Conservation (phyloP, 2,329 filamentous ascomycete species). For the Ploettnerulaceae sp. region DNA sequence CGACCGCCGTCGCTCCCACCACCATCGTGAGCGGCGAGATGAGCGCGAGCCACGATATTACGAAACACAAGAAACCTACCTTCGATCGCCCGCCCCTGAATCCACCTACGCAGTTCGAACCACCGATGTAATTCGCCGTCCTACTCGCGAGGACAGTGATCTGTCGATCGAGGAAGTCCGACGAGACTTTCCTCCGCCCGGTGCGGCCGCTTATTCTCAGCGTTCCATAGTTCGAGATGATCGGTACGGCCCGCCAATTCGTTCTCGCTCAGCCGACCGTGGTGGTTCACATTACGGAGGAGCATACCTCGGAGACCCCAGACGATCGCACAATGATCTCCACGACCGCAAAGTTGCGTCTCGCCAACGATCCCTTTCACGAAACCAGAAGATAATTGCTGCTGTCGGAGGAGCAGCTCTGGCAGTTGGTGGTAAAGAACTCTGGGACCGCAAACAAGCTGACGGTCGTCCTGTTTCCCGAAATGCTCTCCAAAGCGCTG, state of each 20-base stretch:
- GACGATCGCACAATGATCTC: slow-evolving; percentile 43
- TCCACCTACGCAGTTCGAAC: slow-evolving; percentile 39
- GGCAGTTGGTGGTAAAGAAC: slow-evolving; percentile 61
- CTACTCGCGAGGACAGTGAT: slow-evolving; percentile 65
- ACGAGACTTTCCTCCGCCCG: slow-evolving; percentile 72
- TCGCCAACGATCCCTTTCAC: slow-evolving; percentile 49
- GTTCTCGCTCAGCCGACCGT: slow-evolving; percentile 60
- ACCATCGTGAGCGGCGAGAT: slow-evolving; percentile 30
- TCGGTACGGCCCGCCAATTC: slow-evolving; percentile 42
- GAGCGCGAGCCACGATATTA: slow-evolving; percentile 49
- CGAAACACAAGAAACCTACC: slow-evolving; percentile 39
- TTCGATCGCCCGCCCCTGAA: slow-evolving; percentile 27
- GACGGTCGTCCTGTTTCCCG: slow-evolving; percentile 46
- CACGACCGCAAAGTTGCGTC: slow-evolving; percentile 41
- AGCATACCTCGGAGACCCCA: slow-evolving; percentile 49
- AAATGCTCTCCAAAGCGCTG: slow-evolving; percentile 55
- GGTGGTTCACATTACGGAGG: slow-evolving; percentile 52
- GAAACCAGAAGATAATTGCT: slow-evolving; percentile 62
- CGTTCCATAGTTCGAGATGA: slow-evolving; percentile 29
- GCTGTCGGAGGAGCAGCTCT: slow-evolving; percentile 61
- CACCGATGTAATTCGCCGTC: slow-evolving; percentile 50
- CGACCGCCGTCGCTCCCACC: slow-evolving; percentile 28
- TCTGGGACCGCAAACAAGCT: slow-evolving; percentile 58
- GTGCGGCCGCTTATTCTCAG: slow-evolving; percentile 24
- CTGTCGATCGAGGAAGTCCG: slow-evolving; percentile 75